Conservation (phyloP, 768 basidiomycete genomes). For the Coprinopsis cinerea region DNA sequence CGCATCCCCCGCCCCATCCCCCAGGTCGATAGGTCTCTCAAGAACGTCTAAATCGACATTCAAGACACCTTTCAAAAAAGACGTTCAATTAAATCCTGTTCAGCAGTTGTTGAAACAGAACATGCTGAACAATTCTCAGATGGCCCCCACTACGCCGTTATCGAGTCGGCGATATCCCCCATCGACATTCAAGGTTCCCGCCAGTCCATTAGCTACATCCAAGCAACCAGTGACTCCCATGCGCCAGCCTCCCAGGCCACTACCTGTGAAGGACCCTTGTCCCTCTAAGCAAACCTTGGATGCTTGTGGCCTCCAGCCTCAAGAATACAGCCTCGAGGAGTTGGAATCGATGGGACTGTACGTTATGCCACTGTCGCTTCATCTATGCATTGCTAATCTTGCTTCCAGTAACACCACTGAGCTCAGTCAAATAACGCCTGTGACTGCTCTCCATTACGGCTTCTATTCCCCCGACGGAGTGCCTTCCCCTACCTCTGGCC, state of each 20-base stretch:
- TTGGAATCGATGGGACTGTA: conserved; percentile 51
- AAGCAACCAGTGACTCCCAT: too few species aligned
- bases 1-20: background rate
- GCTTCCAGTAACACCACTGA: conserved; percentile 41
- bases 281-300: conserved; percentile 32
- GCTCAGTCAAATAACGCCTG: conserved; percentile 49
- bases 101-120: conserved; percentile 8
- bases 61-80: too few species aligned
- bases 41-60: conserved; percentile 30
- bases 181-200: background rate
- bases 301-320: conserved; percentile 47
- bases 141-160: conserved; percentile 7
- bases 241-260: background rate
- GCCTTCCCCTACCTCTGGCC: conserved; percentile 13
- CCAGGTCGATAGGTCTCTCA: background rate
- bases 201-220: background rate
- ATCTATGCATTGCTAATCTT: conserved; percentile 1
- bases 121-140: conserved; percentile 19
- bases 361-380: conserved; percentile 15
- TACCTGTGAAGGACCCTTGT: background rate
- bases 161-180: background rate
- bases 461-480: conserved; percentile 43
- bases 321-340: conserved; percentile 35
- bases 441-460: conserved; percentile 51
- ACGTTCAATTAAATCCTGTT: background rate